phyloP scores from a whole-genome alignment of 2,329 filamentous ascomycete genomes.

The Scopulariopsis brevicaulis region DNA sequence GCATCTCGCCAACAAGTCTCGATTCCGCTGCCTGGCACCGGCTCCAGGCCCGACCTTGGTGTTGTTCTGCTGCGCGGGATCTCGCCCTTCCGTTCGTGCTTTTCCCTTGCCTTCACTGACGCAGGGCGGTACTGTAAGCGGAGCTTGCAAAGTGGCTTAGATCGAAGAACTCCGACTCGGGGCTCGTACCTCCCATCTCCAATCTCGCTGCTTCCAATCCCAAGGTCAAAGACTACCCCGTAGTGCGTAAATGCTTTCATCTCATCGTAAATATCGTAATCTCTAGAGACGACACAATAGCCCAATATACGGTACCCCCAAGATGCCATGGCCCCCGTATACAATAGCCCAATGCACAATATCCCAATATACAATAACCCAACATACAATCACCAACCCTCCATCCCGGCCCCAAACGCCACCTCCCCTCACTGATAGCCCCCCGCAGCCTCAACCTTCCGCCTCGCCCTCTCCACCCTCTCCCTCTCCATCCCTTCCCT shows the following conservation, averaged over 20 bases:
- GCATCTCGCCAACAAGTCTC: no score
- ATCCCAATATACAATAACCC: neutral
- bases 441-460: neutral
- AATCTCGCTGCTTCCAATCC: neutral
- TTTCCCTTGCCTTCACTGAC: no score
- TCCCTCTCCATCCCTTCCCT: conserved; percentile 57
- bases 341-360: neutral
- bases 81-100: no score
- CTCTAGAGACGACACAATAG: no score
- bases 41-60: no score
- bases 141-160: neutral
- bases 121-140: no score
- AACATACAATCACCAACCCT: no score
- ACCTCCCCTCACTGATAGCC: neutral
- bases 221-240: neutral
- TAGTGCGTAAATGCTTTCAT: neutral
- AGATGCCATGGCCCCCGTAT: neutral
- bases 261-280: neutral
- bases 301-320: no score
- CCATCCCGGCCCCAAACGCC: no score
- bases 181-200: no score
- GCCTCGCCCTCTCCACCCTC: conserved; percentile 9
- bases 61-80: no score
- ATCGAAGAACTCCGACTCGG: neutral
- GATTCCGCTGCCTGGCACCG: no score